Conservation (phyloP, 2,329 filamentous ascomycete genomes). For the Fusarium ambrosium region DNA sequence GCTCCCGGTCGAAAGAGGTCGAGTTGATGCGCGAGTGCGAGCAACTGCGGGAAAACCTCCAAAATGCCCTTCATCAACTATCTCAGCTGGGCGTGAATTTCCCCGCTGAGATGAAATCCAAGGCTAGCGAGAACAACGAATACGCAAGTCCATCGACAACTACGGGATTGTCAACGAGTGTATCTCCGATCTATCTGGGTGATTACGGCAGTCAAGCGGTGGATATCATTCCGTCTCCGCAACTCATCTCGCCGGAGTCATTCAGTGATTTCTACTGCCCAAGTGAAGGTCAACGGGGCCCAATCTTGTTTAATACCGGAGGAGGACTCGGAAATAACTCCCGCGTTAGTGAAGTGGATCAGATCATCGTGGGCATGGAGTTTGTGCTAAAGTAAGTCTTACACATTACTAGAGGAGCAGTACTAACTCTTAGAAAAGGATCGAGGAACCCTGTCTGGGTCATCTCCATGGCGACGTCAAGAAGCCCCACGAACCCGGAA, state of each 20-base stretch:
- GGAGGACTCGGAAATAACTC: not conserved
- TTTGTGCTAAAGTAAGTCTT: not conserved
- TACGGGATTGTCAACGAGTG: not conserved
- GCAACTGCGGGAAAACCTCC: not conserved
- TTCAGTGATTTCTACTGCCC: not conserved
- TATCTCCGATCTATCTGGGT: not conserved
- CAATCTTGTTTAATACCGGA: not conserved
- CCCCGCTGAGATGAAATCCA: not conserved
- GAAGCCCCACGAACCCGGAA: not conserved
- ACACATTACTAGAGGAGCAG: not conserved
- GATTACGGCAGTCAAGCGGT: not conserved
- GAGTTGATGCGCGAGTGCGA: not conserved
- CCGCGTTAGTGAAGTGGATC: not conserved
- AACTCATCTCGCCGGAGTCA: not conserved
- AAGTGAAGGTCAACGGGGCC: not conserved
- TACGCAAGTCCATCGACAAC: not conserved
- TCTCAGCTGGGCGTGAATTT: not conserved
- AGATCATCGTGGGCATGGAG: not conserved
- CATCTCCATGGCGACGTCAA: conserved; percentile 3
- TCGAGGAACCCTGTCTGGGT: not conserved
- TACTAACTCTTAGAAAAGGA: not conserved
- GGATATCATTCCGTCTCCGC: not conserved
- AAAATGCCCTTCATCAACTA: not conserved
- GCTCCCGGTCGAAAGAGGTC: not conserved
- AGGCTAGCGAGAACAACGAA: not conserved